phyloP scores from a whole-genome alignment of 805 yeast genomes.

The Candida michaelii region DNA sequence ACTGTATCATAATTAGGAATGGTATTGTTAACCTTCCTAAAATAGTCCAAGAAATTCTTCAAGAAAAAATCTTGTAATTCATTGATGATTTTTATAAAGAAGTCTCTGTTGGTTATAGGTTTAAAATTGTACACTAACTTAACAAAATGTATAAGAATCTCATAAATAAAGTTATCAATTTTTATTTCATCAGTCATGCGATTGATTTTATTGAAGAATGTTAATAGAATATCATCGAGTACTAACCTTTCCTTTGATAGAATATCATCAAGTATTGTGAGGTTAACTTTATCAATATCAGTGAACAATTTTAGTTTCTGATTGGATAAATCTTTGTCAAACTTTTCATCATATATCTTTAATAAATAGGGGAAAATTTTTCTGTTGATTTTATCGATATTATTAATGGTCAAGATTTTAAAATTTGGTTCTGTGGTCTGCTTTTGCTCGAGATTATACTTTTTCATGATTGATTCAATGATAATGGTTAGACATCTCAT shows the following conservation, averaged over 20 bases:
- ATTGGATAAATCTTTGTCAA: slow-evolving; percentile 33
- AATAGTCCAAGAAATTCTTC: slow-evolving; percentile 30
- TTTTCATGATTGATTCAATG: slow-evolving; percentile 42
- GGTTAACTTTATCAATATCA: slow-evolving; percentile 41
- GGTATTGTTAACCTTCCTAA: slow-evolving; percentile 22
- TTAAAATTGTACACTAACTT: slow-evolving; percentile 38
- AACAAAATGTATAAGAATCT: slow-evolving; percentile 40
- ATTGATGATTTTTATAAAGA: slow-evolving; percentile 35
- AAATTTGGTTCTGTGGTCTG: slow-evolving; percentile 21
- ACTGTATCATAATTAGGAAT: slow-evolving; percentile 13
- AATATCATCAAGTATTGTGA: slow-evolving; percentile 41
- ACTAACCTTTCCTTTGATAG: slow-evolving; percentile 34
- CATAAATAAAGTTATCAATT: slow-evolving; percentile 41
- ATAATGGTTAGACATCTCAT: slow-evolving; percentile 43
- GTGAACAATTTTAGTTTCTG: slow-evolving; percentile 41
- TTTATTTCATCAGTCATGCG: slow-evolving; percentile 15
- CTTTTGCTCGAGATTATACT: slow-evolving; percentile 28
- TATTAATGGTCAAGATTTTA: slow-evolving; percentile 45
- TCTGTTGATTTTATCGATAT: slow-evolving; percentile 36
- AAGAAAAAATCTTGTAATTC: slow-evolving; percentile 39
- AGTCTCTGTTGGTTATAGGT: slow-evolving; percentile 38
- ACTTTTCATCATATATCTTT: slow-evolving; percentile 32
- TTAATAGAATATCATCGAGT: slow-evolving; percentile 28
- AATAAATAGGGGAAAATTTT: slow-evolving; percentile 32
- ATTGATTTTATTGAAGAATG: slow-evolving; percentile 21